phyloP scores from a whole-genome alignment of 805 yeast species.

The Ogataea nitratoaversa region DNA sequence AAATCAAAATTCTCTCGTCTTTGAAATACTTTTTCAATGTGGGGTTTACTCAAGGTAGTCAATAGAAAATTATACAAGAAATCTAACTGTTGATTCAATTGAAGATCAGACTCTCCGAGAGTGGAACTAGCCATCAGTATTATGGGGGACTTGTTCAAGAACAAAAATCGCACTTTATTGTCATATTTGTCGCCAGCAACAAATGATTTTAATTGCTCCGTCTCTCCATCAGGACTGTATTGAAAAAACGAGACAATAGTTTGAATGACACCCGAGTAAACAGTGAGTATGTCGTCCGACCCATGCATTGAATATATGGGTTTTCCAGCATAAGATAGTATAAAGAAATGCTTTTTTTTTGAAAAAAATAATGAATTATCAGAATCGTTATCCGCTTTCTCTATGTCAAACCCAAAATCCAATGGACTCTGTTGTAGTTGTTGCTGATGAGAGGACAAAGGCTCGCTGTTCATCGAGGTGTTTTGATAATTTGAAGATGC shows the following conservation, averaged over 20 bases:
- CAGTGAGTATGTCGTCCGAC: conserved; percentile 58
- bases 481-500: conserved; percentile 1
- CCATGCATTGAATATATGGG: conserved; percentile 82
- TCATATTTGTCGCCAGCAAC: conserved; percentile 34
- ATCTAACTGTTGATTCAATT: conserved; percentile 60
- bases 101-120: conserved; percentile 47
- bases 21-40: conserved; percentile 62
- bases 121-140: conserved; percentile 67
- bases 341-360: conserved; percentile 64
- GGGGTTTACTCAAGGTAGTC: conserved; percentile 80
- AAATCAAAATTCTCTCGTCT: conserved; percentile 78
- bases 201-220: conserved; percentile 45
- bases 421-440: conserved; percentile 8
- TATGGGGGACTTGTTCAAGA: conserved; percentile 63
- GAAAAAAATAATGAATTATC: conserved; percentile 30
- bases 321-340: conserved; percentile 81
- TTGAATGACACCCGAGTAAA: conserved; percentile 76
- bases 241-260: conserved; percentile 72
- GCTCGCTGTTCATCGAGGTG: too few species aligned
- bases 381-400: conserved; percentile 25
- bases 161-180: conserved; percentile 46
- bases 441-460: not conserved
- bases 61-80: conserved; percentile 71
- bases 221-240: conserved; percentile 31
- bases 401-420: conserved; percentile 20